Conservation (phyloP, 768 basidiomycete species). For the Boletus reticulatus region DNA sequence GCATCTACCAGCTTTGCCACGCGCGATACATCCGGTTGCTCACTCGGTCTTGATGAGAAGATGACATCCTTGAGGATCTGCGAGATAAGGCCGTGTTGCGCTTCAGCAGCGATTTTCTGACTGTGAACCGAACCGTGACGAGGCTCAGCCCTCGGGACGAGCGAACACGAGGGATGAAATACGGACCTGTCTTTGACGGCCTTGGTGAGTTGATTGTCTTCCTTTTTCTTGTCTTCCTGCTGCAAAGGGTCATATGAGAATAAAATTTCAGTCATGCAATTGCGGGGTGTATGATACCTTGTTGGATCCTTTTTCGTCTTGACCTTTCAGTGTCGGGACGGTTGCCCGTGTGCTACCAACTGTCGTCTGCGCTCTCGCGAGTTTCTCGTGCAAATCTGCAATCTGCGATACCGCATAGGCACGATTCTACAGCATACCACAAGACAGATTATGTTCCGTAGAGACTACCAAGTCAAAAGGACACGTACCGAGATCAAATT, state of each 20-base stretch:
- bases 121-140: slow-evolving; percentile 37
- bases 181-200: slow-evolving; percentile 87
- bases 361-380: slow-evolving; percentile 64
- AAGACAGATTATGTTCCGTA: not conserved
- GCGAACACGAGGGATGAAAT: not conserved
- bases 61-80: slow-evolving; percentile 93
- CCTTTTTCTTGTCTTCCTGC: slow-evolving; percentile 76
- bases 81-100: slow-evolving; percentile 90
- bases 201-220: slow-evolving; percentile 84
- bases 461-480: not conserved
- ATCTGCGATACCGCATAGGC: slow-evolving; percentile 93
- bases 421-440: slow-evolving; percentile 63
- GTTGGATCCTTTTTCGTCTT: slow-evolving; percentile 40
- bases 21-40: slow-evolving; percentile 21
- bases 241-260: slow-evolving; percentile 6
- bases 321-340: slow-evolving; percentile 49
- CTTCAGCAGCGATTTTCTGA: slow-evolving; percentile 85
- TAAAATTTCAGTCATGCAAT: not conserved
- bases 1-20: slow-evolving; percentile 35
- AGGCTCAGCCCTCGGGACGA: not conserved
- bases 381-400: slow-evolving; percentile 85
- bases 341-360: slow-evolving; percentile 59
- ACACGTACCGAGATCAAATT: slow-evolving; percentile 80
- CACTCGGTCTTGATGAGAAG: slow-evolving; percentile 57
- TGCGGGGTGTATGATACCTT: slow-evolving; percentile 39